A percentile compares a stretch with the other conserved stretches of the same genome.
These are phyloP conservation scores for Neofusicoccum parvum DNA, from an alignment of 2,329 filamentous ascomycete species.

Conservation along the genomic window DNA sequence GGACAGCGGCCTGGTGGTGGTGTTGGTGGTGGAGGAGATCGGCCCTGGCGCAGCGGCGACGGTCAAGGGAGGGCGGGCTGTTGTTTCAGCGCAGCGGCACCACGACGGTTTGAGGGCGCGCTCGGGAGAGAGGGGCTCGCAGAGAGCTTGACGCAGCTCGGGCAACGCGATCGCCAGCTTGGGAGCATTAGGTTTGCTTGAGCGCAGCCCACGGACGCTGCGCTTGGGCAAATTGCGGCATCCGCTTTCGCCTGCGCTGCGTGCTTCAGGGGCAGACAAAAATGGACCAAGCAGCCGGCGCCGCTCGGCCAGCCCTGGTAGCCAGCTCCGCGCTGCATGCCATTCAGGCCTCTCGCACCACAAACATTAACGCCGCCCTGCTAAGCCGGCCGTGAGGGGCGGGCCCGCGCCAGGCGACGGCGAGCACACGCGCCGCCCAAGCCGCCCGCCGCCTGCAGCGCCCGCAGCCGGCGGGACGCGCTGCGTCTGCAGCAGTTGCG, in stretches of 20 bases:
- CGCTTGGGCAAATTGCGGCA: conserved; percentile 21
- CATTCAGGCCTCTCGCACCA: conserved; percentile 12
- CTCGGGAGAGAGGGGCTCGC: conserved; percentile 18
- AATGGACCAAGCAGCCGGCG: conserved; percentile 2
- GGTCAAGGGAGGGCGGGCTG: conserved; percentile 16
- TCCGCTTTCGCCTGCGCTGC: conserved; percentile 20
- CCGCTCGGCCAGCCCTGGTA: conserved; percentile 17
- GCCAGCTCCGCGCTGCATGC: conserved; percentile 18
- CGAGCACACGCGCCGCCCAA: not conserved
- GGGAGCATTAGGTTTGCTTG: conserved; percentile 19
- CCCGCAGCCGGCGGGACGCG: no score
- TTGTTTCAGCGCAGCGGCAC: conserved; percentile 20
- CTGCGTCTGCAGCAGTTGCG: no score
- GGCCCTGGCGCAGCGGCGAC: conserved; percentile 16
- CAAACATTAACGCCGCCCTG: conserved; percentile 13
- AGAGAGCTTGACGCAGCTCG: conserved; percentile 20
- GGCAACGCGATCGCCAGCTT: conserved; percentile 20
- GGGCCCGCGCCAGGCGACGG: not conserved
- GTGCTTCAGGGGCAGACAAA: conserved; percentile 18
- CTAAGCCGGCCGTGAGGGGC: not conserved
- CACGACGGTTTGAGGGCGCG: conserved; percentile 21
- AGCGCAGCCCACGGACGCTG: conserved; percentile 14
- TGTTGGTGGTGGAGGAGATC: conserved; percentile 17
- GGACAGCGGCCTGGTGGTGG: conserved; percentile 5
- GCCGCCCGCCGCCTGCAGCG: not conserved